Evolutionary conservation across 2,329 filamentous ascomycete species (phyloP).

Genomic region (Trichoderma cornu-damae): DNA sequence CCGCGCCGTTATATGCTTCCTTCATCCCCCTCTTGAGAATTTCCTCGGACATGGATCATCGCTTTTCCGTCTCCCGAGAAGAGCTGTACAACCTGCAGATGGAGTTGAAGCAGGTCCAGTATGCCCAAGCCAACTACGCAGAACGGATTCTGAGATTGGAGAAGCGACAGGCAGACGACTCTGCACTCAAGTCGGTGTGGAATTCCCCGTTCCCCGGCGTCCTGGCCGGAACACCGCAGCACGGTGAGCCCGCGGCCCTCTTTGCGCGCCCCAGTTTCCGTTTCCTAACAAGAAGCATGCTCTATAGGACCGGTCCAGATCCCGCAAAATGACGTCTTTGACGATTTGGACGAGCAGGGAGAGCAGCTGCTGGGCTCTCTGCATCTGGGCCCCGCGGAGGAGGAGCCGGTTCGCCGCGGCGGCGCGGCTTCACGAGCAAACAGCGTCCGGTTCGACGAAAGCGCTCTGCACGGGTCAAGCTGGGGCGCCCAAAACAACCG

Average conservation of each 20-base stretch:
- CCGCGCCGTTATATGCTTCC: neutral
- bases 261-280: neutral
- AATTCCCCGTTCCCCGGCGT: constrained; percentile 87
- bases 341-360: constrained; percentile 82
- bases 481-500: constrained; percentile 75
- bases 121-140: constrained; percentile 56
- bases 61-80: constrained; percentile 55
- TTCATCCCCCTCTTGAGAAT: neutral
- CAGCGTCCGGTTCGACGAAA: constrained; percentile 96
- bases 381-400: constrained; percentile 74
- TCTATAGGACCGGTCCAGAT: constrained; percentile 69
- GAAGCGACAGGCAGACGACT: constrained; percentile 63
- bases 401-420: constrained; percentile 77
- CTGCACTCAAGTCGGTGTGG: constrained; percentile 80
- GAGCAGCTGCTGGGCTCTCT: constrained; percentile 74
- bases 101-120: constrained; percentile 64
- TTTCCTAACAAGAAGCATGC: constrained; percentile 5
- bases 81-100: constrained; percentile 65
- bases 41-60: constrained; percentile 55
- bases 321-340: constrained; percentile 77
- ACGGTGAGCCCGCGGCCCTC: constrained; percentile 56
- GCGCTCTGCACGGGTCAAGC: constrained; percentile 79
- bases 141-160: constrained; percentile 59
- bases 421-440: constrained; percentile 89
- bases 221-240: constrained; percentile 75